A percentile compares a stretch with the other conserved stretches of the same genome.
These are phyloP conservation scores for Sinapis alba DNA, from an alignment of 441 rosid species.

Conservation along the genomic window DNA sequence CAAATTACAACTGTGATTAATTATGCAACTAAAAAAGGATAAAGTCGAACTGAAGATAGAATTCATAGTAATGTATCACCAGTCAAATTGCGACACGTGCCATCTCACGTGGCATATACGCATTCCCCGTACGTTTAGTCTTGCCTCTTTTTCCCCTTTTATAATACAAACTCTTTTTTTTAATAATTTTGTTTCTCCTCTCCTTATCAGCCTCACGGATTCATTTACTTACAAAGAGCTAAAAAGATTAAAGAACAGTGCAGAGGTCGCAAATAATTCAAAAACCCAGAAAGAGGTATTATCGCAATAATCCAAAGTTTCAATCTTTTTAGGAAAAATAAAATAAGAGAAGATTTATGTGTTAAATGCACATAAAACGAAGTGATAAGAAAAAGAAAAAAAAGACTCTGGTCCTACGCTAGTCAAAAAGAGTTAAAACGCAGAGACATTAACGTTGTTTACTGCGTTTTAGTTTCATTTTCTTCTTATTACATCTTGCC, in stretches of 20 bases:
- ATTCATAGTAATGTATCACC: no score
- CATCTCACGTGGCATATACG: no score
- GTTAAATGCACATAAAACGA: no score
- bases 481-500: background rate
- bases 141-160: background rate
- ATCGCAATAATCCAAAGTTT: no score
- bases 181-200: no score
- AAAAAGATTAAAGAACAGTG: background rate
- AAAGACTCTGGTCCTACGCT: conserved; percentile 3
- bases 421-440: conserved; percentile 16
- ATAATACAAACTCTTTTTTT: no score
- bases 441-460: conserved; percentile 2
- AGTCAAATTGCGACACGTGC: no score
- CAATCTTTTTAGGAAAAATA: background rate
- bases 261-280: background rate
- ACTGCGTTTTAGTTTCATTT: background rate
- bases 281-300: conserved; percentile 21
- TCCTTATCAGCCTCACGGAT: no score
- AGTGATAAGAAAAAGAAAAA: background rate
- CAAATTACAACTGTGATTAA: background rate
- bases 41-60: no score
- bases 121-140: no score
- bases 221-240: background rate
- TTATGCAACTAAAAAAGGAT: no score
- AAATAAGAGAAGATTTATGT: no score